These are phyloP conservation scores for Aspergillus sclerotialis DNA, from an alignment of 2,329 filamentous ascomycete genomes.

Conservation along the genomic window DNA sequence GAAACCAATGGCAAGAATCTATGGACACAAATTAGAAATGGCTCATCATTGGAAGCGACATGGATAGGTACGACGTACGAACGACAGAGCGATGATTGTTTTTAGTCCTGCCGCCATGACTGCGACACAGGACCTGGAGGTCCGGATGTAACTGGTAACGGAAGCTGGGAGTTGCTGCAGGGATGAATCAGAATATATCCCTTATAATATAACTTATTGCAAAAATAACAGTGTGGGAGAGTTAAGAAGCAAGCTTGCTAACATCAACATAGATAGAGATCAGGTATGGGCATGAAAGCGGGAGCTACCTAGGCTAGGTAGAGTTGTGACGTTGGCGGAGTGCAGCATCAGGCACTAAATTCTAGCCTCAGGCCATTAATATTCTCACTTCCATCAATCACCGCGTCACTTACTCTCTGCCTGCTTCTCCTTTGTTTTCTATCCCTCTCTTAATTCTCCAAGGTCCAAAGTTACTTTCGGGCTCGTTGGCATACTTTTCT, in stretches of 20 bases:
- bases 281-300: conserved; percentile 4
- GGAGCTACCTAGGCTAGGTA: conserved; percentile 2
- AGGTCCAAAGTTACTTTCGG: too few relatives aligned
- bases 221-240: too few relatives aligned
- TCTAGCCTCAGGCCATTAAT: too few relatives aligned
- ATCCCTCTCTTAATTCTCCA: conserved; percentile 9
- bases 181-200: too few relatives aligned
- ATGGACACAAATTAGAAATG: conserved; percentile 3
- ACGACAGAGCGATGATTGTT: conserved; percentile 97
- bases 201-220: too few relatives aligned
- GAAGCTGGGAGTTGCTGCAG: too few relatives aligned
- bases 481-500: too few relatives aligned
- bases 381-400: too few relatives aligned
- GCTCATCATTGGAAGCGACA: too few relatives aligned
- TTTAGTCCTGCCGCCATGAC: conserved; percentile 78
- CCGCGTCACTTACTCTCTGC: neutral
- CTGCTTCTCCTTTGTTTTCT: conserved; percentile 13
- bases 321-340: conserved; percentile 26
- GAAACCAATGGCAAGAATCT: conserved; percentile 95
- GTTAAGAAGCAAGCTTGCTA: too few relatives aligned
- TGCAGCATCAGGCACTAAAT: conserved; percentile 8
- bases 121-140: conserved; percentile 15
- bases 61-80: conserved; percentile 57
- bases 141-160: too few relatives aligned
- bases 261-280: too few relatives aligned